Base-by-base conservation (phyloP, 371 early-diverging fungal species). In the Mucor indicus region DNA sequence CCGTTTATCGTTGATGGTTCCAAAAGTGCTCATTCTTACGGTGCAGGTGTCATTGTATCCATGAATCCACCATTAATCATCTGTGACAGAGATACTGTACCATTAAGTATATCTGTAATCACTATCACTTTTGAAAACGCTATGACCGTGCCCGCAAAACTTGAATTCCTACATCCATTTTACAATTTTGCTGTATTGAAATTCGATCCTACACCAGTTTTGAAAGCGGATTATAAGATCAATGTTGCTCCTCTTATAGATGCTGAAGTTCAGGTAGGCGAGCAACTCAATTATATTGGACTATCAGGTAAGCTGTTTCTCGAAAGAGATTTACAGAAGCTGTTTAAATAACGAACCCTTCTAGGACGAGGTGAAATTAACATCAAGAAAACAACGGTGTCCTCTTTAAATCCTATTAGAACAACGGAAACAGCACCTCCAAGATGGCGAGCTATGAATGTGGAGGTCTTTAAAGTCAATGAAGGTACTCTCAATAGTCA, bases 51-150 rank as follows among this genome's bases (percentile, higher is more conserved):
- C 0, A 74, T 96, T 9, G 73, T 93, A 4, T 89, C 90, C 40
- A 76, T 78, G 22, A 60, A 81, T 25, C 77, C 75, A 24, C 92
- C 92, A 0, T 57, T 86, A 21, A 73, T 94, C 17, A 59, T 92
- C 15, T 87, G 86, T 48, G 90, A 91, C 60, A 81, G 92, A 21
- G 87, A 88, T 48, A 85, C 90, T 0, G 78, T 93, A 19, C 91
- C 91, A 0, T 81, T 87, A 6, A 74, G 77, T 12, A 68, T 92
- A 0, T 85, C 89, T 21, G 87, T 87, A 33, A 80, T 93, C 20
- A 64, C 73, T 27, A 51, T 93, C 36, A 92, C 92, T 2, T 89
- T 95, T 65, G 85, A 83, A 29, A 83, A 86, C 57, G 77, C 79
- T 19, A 64, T 92, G 43, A 87, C 86, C 25, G 68, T 92, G 27